Percentiles rank a stretch among this genome's conserved stretches.
Conservation (phyloP, 129 eudicot species). For the Flaveria robusta region DNA sequence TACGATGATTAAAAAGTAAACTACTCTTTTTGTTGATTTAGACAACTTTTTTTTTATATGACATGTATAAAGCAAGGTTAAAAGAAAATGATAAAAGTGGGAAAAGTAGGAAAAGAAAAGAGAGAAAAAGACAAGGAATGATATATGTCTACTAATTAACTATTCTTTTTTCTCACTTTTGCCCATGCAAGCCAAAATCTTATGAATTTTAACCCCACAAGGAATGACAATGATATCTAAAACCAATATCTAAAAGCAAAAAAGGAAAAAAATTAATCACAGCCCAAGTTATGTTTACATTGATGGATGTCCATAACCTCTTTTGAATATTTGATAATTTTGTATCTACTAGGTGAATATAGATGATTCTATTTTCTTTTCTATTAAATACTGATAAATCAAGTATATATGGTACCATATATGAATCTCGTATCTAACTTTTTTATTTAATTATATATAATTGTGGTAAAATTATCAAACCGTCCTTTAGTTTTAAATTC, state of each 20-base stretch:
- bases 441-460: too few species aligned
- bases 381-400: too few species aligned
- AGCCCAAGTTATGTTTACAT: slow-evolving; percentile 25
- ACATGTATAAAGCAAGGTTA: slow-evolving; percentile 21
- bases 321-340: slow-evolving; percentile 20
- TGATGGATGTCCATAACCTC: slow-evolving; percentile 26
- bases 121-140: slow-evolving; percentile 16
- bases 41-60: slow-evolving; percentile 15
- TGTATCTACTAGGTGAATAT: not conserved
- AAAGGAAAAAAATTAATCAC: not conserved
- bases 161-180: slow-evolving; percentile 30
- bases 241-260: slow-evolving; percentile 7
- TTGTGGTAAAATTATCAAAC: too few species aligned
- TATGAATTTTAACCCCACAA: slow-evolving; percentile 32
- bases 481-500: too few species aligned
- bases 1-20: not conserved
- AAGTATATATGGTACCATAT: too few species aligned
- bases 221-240: slow-evolving; percentile 6
- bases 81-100: slow-evolving; percentile 20
- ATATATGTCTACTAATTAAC: slow-evolving; percentile 16
- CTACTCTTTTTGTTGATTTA: slow-evolving; percentile 18
- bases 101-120: slow-evolving; percentile 4
- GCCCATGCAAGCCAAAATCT: slow-evolving; percentile 31
- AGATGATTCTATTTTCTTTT: not conserved
- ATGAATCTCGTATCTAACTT: too few species aligned